Conservation (phyloP, 1,139 yeast species). For the Pichia sp. region DNA sequence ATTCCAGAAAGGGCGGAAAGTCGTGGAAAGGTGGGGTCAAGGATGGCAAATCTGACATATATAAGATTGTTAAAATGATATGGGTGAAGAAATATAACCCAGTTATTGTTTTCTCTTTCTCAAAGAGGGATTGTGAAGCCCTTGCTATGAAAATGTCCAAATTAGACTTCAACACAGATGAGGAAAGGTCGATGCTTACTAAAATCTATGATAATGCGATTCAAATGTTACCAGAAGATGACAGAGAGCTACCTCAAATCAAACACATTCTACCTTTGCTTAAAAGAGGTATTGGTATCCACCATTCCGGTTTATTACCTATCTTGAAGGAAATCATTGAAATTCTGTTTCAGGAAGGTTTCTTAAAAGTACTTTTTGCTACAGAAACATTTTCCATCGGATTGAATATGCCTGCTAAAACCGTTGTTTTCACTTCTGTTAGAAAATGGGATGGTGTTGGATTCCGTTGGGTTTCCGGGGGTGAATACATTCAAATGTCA, state of each 20-base stretch:
- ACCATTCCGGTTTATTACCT: slow-evolving; percentile 94
- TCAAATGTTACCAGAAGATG: slow-evolving; percentile 79
- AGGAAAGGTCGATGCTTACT: slow-evolving; percentile 83
- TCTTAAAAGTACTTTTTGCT: slow-evolving; percentile 89
- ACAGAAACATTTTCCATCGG: slow-evolving; percentile 99
- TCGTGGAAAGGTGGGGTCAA: slow-evolving; percentile 84
- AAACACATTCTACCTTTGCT: slow-evolving; percentile 83
- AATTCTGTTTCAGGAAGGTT: slow-evolving; percentile 93
- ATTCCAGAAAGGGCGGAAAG: slow-evolving; percentile 61
- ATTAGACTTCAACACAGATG: slow-evolving; percentile 86
- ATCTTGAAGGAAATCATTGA: slow-evolving; percentile 95
- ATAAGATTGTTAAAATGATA: slow-evolving; percentile 95
- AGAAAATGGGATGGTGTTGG: slow-evolving; percentile 98
- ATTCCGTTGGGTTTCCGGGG: slow-evolving; percentile 98
- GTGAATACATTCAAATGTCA: slow-evolving; percentile 98
- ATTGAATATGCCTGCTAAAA: slow-evolving; percentile 90
- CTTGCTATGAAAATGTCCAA: slow-evolving; percentile 93
- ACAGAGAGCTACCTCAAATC: slow-evolving; percentile 89
- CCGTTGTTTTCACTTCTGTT: slow-evolving; percentile 95
- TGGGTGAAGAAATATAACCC: slow-evolving; percentile 95
- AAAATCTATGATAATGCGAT: slow-evolving; percentile 90
- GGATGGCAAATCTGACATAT: slow-evolving; percentile 81
- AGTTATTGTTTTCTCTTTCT: slow-evolving; percentile 93
- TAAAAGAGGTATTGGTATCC: slow-evolving; percentile 95
- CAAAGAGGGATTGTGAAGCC: slow-evolving; percentile 94